Base-by-base conservation (phyloP, 1,284 basidiomycete genomes). In the Irpex sp. region DNA sequence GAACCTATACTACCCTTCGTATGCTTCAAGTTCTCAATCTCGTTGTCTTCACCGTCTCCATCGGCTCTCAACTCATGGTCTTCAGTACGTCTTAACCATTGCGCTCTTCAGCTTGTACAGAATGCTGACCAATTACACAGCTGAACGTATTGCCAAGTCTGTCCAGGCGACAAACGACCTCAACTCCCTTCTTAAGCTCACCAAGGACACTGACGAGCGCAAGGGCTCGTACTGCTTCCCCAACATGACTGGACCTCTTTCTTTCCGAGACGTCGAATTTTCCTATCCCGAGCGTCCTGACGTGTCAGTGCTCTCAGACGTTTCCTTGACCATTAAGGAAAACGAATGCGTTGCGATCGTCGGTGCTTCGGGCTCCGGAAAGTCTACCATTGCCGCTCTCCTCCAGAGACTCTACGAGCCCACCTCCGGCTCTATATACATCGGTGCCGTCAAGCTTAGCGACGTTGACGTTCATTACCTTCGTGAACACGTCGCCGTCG, bases 21-120 rank as follows among this genome's bases (percentile, higher is more conserved):
- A 94, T 98, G 90, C 84, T 97, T 54, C 85, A 95, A 75, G 91
- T 93, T 26, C 87, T 97, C 72, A 92, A 96, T 65, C 82, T 98
- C 63, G 90, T 98, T 62, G 88, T 98, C 46, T 98, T 98, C 78
- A 90, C 92, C 5, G 89, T 98, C 64, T 93, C 94, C 2, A 97
- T 97, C 67, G 93, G 94, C 1, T 88, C 90, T 26, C 93, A 95
- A 73, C 83, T 95, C 67, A 89, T 98, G 84, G 83, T 87, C 33
- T 96, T 95, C 77, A 90, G 93, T 94, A 72, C 72, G 92, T 86
- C 13, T 47, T 55, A 26, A 1, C 26, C 26, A 26, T 26, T 26
- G 26, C 26, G 26, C 26, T 26, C 26, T 26, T 26, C 26, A 26
- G 26, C 4, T 26, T 26, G 26, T 3, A 26, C 26, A 26, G 26